phyloP scores from a whole-genome alignment of 306 rosid species.

The Sechiopsis laciniata region DNA sequence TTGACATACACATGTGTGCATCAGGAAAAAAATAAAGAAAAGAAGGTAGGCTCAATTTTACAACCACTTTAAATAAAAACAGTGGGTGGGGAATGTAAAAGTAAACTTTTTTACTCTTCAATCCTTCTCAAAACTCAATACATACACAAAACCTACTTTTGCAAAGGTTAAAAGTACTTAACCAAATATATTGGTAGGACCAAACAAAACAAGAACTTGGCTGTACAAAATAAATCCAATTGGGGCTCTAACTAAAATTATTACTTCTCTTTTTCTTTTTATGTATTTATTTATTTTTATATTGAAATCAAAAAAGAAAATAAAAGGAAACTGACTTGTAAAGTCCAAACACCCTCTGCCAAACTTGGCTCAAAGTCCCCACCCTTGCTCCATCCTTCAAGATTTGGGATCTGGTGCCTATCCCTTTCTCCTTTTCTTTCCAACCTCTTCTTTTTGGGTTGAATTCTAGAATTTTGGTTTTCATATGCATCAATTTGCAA shows the following conservation, averaged over 20 bases:
- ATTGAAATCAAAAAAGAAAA: background rate
- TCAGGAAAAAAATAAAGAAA: background rate
- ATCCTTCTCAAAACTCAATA: background rate
- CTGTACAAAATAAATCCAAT: background rate
- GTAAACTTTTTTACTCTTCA: background rate
- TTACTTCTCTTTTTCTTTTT: background rate
- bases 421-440: background rate
- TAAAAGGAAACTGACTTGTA: background rate
- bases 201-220: background rate
- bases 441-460: background rate
- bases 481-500: too few relatives aligned
- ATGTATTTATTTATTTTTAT: too few relatives aligned
- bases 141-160: background rate
- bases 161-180: background rate
- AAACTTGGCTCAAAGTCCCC: constrained; percentile 11
- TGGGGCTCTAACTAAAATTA: background rate
- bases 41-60: background rate
- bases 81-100: constrained; percentile 3
- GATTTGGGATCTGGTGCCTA: background rate
- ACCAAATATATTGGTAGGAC: constrained; percentile 9
- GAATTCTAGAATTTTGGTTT: background rate
- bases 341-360: constrained; percentile 16
- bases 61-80: background rate
- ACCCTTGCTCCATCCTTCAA: background rate
- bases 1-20: background rate